Evolutionary conservation across 2,329 filamentous ascomycete species (phyloP), one percentile per base, ranked within the genome.

Genomic region (Trichoderma koningii): DNA sequence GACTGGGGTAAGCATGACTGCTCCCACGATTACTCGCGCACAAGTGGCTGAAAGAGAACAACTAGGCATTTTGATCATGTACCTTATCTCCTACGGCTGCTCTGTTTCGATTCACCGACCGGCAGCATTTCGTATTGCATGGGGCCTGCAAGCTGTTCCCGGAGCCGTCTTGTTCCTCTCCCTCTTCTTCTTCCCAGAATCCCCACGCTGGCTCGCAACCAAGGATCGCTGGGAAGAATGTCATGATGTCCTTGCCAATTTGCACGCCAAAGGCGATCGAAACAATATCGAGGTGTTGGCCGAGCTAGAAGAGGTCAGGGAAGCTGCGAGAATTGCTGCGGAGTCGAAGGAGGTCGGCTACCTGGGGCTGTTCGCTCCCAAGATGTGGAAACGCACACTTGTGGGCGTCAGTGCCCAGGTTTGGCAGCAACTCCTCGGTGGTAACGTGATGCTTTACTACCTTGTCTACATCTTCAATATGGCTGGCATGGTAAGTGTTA

Each of bases 391-490:
- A 68, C 76, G 82, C 1, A 85, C 82, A 0, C 64, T 82, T 14
- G 81, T 80, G 17, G 82, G 83, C 17, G 77, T 83, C 50, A 80
- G 76, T 38, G 82, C 82, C 0, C 83, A 85, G 71, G 75, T 84
- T 48, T 85, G 77, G 82, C 82, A 85, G 68, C 83, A 85, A 50
- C 70, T 85, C 7, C 75, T 83, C 5, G 83, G 83, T 1, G 83
- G 82, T 5, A 85, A 85, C 41, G 79, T 84, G 1, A 82, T 82
- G 69, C 79, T 84, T 64, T 86, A 87, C 71, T 88, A 88, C 66
- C 82, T 88, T 12, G 81, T 87, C 0, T 87, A 87, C 67, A 82
- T 87, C 66, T 87, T 88, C 69, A 77, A 82, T 52, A 87, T 87
- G 85, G 85, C 85, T 9, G 80, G 81, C 48, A 81, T 87, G 71